Conservation (phyloP, 306 rosid genomes). For the Casuarina glauca region DNA sequence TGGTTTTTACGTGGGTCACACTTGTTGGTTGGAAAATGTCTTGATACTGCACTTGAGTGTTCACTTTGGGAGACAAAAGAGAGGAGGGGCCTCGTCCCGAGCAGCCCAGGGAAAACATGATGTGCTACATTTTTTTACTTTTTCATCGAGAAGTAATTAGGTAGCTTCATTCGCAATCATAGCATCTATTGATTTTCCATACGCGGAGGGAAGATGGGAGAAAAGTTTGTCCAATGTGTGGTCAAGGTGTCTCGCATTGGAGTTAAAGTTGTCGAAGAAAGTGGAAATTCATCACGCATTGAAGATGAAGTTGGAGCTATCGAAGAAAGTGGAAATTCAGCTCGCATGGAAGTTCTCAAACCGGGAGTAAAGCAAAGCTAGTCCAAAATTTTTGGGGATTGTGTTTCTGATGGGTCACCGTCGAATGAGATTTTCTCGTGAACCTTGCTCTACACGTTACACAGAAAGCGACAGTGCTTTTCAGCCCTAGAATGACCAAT, state of each 20-base stretch:
- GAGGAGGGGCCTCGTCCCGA: too few relatives aligned
- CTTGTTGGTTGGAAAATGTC: too few relatives aligned
- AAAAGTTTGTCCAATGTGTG: too few relatives aligned
- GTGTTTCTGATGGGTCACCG: background rate
- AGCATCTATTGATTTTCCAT: background rate
- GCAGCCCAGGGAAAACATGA: background rate
- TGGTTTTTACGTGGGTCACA: too few relatives aligned
- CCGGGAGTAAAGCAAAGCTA: background rate
- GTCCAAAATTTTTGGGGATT: background rate
- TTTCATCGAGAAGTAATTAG: too few relatives aligned
- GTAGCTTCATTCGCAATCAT: background rate
- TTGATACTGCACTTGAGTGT: too few relatives aligned
- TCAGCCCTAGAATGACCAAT: background rate
- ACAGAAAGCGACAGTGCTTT: too few relatives aligned
- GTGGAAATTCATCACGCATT: background rate
- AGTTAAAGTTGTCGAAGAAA: background rate
- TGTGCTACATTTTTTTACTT: background rate
- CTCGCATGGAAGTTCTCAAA: background rate
- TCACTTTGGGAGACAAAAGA: too few relatives aligned
- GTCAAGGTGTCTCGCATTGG: too few relatives aligned
- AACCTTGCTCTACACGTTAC: background rate
- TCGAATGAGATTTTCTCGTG: background rate
- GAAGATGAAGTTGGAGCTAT: too few relatives aligned
- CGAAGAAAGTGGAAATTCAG: background rate
- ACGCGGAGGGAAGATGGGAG: background rate